Evolutionary conservation across 2,329 filamentous ascomycete genomes (phyloP).

Genomic region (Berkeleyomyces basicola): DNA sequence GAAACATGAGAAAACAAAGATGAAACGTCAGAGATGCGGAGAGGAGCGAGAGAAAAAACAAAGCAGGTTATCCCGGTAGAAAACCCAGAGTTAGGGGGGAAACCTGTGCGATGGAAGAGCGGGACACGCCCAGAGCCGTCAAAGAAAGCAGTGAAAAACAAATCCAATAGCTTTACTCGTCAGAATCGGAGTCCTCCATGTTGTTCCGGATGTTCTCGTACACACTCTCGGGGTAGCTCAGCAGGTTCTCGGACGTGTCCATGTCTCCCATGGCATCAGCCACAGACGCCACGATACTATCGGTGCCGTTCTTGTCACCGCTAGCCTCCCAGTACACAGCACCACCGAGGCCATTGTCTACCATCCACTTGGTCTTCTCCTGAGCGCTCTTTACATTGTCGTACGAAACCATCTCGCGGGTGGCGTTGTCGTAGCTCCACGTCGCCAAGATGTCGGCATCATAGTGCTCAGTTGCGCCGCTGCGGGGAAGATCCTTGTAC

Average conservation of each 20-base stretch:
- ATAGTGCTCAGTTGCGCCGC: slow-evolving; percentile 39
- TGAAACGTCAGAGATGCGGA: background rate
- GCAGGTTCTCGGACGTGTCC: slow-evolving; percentile 34
- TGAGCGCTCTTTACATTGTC: slow-evolving; percentile 42
- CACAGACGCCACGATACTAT: slow-evolving; percentile 42
- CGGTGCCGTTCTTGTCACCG: slow-evolving; percentile 37
- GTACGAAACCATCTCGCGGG: slow-evolving; percentile 51
- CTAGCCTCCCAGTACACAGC: slow-evolving; percentile 76
- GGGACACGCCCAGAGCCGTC: background rate
- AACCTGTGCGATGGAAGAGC: background rate
- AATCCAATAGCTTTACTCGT: background rate
- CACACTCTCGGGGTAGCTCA: slow-evolving; percentile 38
- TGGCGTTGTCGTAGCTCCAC: slow-evolving; percentile 49
- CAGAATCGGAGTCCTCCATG: slow-evolving; percentile 15
- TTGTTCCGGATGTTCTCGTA: slow-evolving; percentile 39
- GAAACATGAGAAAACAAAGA: background rate
- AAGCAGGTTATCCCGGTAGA: too few relatives aligned
- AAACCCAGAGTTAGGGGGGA: background rate
- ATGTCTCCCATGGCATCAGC: slow-evolving; percentile 30
- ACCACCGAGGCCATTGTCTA: slow-evolving; percentile 45
- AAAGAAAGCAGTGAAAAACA: background rate
- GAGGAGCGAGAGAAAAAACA: background rate
- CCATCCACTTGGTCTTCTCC: slow-evolving; percentile 49
- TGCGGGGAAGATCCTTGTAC: slow-evolving; percentile 57
- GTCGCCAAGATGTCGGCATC: slow-evolving; percentile 44